Base-by-base conservation (phyloP, 129 eudicot genomes). In the Flaveria trinervia region DNA sequence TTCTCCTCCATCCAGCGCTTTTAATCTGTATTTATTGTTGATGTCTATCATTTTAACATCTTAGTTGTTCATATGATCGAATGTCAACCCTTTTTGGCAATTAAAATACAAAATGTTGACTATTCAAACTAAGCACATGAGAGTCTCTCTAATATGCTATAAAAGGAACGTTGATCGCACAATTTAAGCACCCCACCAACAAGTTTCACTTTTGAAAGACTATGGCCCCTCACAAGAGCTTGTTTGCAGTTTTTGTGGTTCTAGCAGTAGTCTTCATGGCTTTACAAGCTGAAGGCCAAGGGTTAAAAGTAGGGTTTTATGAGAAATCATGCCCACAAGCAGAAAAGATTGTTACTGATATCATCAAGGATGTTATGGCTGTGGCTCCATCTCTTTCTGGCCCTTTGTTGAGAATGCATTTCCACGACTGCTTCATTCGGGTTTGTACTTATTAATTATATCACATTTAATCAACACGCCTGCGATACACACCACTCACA, bases 361-460 rank as follows among this genome's bases (percentile, higher is more conserved):
- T 82, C 16, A 77, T 79, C 0, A 65, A 54, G 11, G 48, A 83
- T 15, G 86, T 82, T 20, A 82, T 90, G 14, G 71, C 92, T 0
- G 84, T 57, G 4, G 84, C 90, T 9, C 92, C 92, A 6, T 75
- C 85, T 55, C 88, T 90, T 28, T 76, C 88, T 33, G 92, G 85
- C 39, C 88, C 96, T 17, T 65, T 90, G 71, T 48, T 86, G 70
- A 84, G 95, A 72, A 74, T 89, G 89, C 89, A 86, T 57, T 89
- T 84, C 71, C 95, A 89, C 48, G 95, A 89, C 72, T 89, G 91
- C 73, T 89, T 89, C 70, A 86, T 89, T 60, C 78, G 86, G 91
- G 95, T 89, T 66, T 23, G 78, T 84, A 46, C n/a, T n/a, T 25
- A 28, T 28, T 10, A n/a, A 9, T 2, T 30, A 3, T 30, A 4